Evolutionary conservation across 2,329 filamentous ascomycete species (phyloP), one percentile per base, ranked within the genome.

Genomic region (Bisporella sp.): DNA sequence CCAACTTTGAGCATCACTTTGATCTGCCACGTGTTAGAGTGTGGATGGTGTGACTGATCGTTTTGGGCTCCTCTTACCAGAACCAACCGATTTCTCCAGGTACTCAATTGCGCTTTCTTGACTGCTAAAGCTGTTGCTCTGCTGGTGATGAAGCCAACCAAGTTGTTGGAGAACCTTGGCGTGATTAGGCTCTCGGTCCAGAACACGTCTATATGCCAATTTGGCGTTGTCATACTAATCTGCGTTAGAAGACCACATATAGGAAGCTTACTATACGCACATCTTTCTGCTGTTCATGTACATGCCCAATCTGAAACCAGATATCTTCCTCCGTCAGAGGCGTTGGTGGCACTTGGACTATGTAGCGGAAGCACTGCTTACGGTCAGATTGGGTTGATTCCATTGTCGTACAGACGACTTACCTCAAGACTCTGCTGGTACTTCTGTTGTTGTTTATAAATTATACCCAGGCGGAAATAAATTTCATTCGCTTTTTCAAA

Each of bases 401-500:
- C 33, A 30, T 39, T 21, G 41, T 21, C 37, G 39, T 46, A 31
- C 55, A 62, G 32, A 52, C 49, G 43, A 68, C 75, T 62, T 74
- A 95, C 91, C 71, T 97, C 93, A 43, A 97, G 75, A 75, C 91
- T 96, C 65, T 95, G 86, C 47, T 77, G 76, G 67, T 91, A 99
- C 68, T 97, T 97, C 55, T 91, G 85, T 66, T 97, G 93, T 64
- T 97, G 92, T 69, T 99, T 99, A 75, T 97, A 97, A 58, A 99
- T 97, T 73, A 99, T 99, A n/a, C 93, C 93, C 6, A 99, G 79
- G 31, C 93, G 83, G 71, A 99, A 99, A 69, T 97, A 99, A 48
- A 99, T 97, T 68, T 99, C 93, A 64, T 97, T 97, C 51, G 92
- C 91, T 77, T 99, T 99, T 65, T 99, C 93, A 60, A 97, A 97